Evolutionary conservation across 2,329 filamentous ascomycete species (phyloP).

Genomic region (Colletotrichum nymphaeae): DNA sequence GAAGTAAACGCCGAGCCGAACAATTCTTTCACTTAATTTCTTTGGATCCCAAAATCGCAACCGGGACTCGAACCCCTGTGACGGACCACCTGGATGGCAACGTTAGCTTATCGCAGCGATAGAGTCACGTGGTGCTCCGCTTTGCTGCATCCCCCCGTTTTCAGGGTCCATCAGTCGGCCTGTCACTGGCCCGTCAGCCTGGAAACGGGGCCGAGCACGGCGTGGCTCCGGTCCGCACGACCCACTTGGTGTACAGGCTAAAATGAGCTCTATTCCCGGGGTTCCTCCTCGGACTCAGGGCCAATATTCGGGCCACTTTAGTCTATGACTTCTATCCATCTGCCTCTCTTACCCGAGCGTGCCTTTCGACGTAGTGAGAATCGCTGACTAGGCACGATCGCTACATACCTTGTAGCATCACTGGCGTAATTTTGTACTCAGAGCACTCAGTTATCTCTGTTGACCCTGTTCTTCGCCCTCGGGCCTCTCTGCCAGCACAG

Average conservation of each 20-base stretch:
- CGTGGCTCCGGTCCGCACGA: not conserved
- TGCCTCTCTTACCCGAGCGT: not conserved
- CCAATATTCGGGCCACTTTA: not conserved
- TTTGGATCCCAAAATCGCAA: not conserved
- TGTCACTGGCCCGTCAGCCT: slow-evolving; percentile 17
- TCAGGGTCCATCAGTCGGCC: slow-evolving; percentile 12
- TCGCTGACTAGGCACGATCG: not conserved
- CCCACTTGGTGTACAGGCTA: slow-evolving; percentile 1
- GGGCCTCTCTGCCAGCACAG: not conserved
- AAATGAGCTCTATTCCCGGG: not conserved
- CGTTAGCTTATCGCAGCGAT: slow-evolving; percentile 8
- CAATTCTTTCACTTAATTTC: slow-evolving; percentile 16
- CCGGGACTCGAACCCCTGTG: slow-evolving; percentile 6
- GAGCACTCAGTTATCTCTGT: no score
- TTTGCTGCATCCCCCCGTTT: not conserved
- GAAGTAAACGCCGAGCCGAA: not conserved
- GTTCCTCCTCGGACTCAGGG: not conserved
- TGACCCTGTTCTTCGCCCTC: no score
- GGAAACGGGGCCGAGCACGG: slow-evolving; percentile 1
- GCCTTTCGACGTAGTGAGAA: not conserved
- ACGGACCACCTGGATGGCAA: slow-evolving; percentile 14
- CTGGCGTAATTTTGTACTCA: not conserved
- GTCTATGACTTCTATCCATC: not conserved
- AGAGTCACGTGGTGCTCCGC: slow-evolving; percentile 7
- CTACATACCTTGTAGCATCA: not conserved